Percentiles rank a stretch among this genome's conserved stretches.
Conservation (phyloP, 225 moss, liverwort and hornwort genomes). For the Marchantia polymorpha region DNA sequence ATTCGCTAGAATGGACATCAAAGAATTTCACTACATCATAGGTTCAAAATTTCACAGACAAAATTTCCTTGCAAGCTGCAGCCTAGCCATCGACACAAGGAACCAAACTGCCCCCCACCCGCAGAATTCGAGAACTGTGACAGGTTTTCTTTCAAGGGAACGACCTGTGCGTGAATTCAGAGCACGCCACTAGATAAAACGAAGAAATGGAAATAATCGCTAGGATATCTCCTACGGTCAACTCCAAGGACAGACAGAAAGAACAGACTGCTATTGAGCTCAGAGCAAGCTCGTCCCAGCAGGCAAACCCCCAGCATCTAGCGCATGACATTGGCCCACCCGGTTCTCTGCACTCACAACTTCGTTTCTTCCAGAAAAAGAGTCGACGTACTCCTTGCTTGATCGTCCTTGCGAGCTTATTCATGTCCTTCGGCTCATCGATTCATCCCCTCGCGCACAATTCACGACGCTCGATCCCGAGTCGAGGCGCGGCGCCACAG, state of each 20-base stretch:
- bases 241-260: background rate
- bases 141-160: too few relatives aligned
- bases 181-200: too few relatives aligned
- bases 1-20: too few relatives aligned
- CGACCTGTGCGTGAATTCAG: too few relatives aligned
- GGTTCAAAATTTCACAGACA: too few relatives aligned
- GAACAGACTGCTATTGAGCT: background rate
- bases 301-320: background rate
- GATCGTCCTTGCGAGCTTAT: slow-evolving; percentile 16
- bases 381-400: slow-evolving; percentile 19
- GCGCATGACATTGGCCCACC: background rate
- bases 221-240: background rate
- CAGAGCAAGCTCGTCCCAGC: background rate
- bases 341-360: slow-evolving; percentile 22
- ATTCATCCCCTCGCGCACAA: background rate
- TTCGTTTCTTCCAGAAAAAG: slow-evolving; percentile 12
- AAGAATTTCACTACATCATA: too few relatives aligned
- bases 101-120: too few relatives aligned
- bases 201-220: too few relatives aligned
- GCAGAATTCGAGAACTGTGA: background rate
- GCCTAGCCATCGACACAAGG: too few relatives aligned
- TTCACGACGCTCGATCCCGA: background rate
- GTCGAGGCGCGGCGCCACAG: background rate
- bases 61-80: too few relatives aligned
- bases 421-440: slow-evolving; percentile 10